Percentiles rank a stretch among this genome's conserved stretches.
phyloP scores from a whole-genome alignment of 345 rosid genomes.

The Ceriops zippeliana region DNA sequence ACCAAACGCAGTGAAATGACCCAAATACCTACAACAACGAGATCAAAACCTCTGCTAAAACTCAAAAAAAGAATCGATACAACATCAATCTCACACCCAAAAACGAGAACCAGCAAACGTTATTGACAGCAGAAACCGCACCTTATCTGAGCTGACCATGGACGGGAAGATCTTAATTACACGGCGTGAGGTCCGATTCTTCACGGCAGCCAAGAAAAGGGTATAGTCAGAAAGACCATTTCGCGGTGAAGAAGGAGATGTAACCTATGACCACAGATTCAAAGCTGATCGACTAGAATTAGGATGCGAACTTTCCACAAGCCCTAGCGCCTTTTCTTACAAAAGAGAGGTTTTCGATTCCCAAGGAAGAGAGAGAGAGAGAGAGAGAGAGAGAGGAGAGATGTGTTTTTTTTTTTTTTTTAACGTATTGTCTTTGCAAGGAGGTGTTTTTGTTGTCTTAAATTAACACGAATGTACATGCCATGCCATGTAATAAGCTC shows the following conservation, averaged over 20 bases:
- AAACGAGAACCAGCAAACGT: background rate
- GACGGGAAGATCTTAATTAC: slow-evolving; percentile 15
- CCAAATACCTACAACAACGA: slow-evolving; percentile 27
- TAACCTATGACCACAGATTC: slow-evolving; percentile 28
- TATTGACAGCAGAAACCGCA: slow-evolving; percentile 21
- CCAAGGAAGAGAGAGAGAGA: slow-evolving; percentile 19
- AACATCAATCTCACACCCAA: slow-evolving; percentile 17
- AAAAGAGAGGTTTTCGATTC: slow-evolving; percentile 36
- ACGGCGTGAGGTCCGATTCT: slow-evolving; percentile 31
- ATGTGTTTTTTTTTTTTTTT: slow-evolving; percentile 7
- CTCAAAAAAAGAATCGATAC: slow-evolving; percentile 8
- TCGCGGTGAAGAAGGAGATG: slow-evolving; percentile 20
- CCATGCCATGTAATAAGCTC: slow-evolving; percentile 49
- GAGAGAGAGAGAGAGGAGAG: background rate
- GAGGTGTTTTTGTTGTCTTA: slow-evolving; percentile 36
- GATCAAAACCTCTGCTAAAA: slow-evolving; percentile 22
- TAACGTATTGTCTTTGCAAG: slow-evolving; percentile 42
- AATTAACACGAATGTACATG: slow-evolving; percentile 38
- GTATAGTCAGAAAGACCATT: slow-evolving; percentile 34
- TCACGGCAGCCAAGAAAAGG: slow-evolving; percentile 35
- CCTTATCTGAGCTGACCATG: slow-evolving; percentile 21
- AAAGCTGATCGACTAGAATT: slow-evolving; percentile 33
- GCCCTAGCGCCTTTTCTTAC: slow-evolving; percentile 39
- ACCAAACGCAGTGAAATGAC: slow-evolving; percentile 54
- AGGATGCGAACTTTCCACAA: slow-evolving; percentile 50